Evolutionary conservation across 495 filamentous ascomycete genomes (phyloP).

Genomic region (Xylaria grammica): DNA sequence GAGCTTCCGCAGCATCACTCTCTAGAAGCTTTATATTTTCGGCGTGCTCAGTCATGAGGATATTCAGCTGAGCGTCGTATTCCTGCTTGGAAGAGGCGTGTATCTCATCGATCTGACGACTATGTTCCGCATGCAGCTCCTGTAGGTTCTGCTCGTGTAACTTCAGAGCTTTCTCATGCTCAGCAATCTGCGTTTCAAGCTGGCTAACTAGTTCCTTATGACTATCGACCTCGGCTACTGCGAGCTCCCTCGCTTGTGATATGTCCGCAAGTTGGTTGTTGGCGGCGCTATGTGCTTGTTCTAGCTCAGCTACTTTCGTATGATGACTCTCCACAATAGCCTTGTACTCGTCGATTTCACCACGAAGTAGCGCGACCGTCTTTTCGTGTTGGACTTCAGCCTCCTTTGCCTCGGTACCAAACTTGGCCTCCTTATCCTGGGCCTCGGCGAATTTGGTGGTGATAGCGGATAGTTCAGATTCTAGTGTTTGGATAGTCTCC

Average conservation of each 20-base stretch:
- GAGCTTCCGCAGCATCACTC: slow-evolving; percentile 70
- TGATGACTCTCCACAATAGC: slow-evolving; percentile 66
- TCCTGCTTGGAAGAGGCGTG: slow-evolving; percentile 45
- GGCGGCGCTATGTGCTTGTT: slow-evolving; percentile 65
- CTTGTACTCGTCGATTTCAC: slow-evolving; percentile 81
- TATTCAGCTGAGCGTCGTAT: slow-evolving; percentile 48
- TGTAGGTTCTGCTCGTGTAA: slow-evolving; percentile 53
- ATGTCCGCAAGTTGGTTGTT: slow-evolving; percentile 62
- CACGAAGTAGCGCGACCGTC: slow-evolving; percentile 68
- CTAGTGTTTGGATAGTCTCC: slow-evolving; percentile 72
- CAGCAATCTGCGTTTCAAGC: slow-evolving; percentile 63
- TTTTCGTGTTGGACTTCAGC: slow-evolving; percentile 63
- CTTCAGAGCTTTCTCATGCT: slow-evolving; percentile 57
- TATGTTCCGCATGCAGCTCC: slow-evolving; percentile 50
- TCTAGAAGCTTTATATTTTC: slow-evolving; percentile 65
- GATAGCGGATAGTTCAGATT: slow-evolving; percentile 55
- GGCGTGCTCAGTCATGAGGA: slow-evolving; percentile 61
- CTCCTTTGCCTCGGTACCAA: slow-evolving; percentile 26
- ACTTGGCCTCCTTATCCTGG: slow-evolving; percentile 33
- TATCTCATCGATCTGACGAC: slow-evolving; percentile 55
- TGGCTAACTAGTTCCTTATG: slow-evolving; percentile 60
- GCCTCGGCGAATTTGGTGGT: slow-evolving; percentile 44
- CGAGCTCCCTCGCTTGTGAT: slow-evolving; percentile 51
- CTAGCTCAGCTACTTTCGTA: slow-evolving; percentile 67
- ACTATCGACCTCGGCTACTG: slow-evolving; percentile 48